Evolutionary conservation across 176 grass and related monocot species (phyloP), one percentile per base, ranked within the genome.

Genomic region (Oropetium thomaeum): DNA sequence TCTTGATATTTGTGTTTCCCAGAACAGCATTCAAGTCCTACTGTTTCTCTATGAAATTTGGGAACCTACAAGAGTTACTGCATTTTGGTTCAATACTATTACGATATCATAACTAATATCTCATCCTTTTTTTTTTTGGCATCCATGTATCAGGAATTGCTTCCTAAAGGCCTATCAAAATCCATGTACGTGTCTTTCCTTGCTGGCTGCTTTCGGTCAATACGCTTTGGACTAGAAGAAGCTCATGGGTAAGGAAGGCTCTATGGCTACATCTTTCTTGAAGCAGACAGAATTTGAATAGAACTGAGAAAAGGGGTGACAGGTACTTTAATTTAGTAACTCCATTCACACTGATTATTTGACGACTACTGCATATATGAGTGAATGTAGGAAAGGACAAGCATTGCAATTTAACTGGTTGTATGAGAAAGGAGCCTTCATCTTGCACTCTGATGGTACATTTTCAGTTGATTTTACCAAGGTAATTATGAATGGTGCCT

Each of bases 161-260:
- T 97, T 83, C 88, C 88, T 62, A 89, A 91, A 72, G 89, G 78
- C 71, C 88, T 97, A 62, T 77, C 85, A 66, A 85, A 90, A 84
- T 93, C 94, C 22, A 97, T 97, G 90, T 93, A 93, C 65, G 88
- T 91, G n/a, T 97, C 94, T 80, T 97, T 97, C 71, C 69, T 97
- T 60, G 90, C 94, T 53, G 86, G 94, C 17, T 97, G 94, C 78
- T 97, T 97, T 57, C 77, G 94, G 55, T 97, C 94, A 16, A 93
- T 89, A 30, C 88, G 90, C 27, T 93, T 97, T 73, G 94, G 94
- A 32, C 81, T 97, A 25, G 81, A 93, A 91, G 94, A 97, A 89
- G 86, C 94, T 55, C 94, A 97, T 83, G 94, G 94, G 94, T 97
- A 89, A 83, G 75, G 31, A 89, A 83, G 75, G 31, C 40, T 77